Base-by-base conservation (phyloP, 2,329 filamentous ascomycete genomes). In the Alternaria ethzedia region DNA sequence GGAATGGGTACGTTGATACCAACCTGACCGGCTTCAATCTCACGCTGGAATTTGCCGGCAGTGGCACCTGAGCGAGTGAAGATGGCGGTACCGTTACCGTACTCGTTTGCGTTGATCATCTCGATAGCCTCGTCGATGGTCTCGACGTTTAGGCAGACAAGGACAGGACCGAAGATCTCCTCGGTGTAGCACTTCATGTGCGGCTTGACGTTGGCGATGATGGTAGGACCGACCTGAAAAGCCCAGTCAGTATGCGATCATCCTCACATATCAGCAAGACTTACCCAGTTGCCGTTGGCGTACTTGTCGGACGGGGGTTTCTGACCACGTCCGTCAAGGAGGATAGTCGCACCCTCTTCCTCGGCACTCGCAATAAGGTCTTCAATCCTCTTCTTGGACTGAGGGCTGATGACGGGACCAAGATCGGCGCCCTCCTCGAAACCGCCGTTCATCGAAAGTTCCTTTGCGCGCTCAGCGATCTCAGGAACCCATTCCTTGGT, bases 1-100 rank as follows among this genome's bases (percentile, higher is more conserved):
- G 88, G 91, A 74, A 94, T 94, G 20, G 91, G 91, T 11, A 94
- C 91, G 73, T 96, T 96, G 83, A 96, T 91, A 52, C 92, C 92
- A 12, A 96, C 90, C 84, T 96, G 92, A 23, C 92, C 92, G 57
- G 92, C 91, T 83, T 96, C 91, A 73, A 96, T 93, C 77, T 91
- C 88, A 76, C 89, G 88, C 75, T 93, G 90, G 87, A 95, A 96
- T 23, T 86, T 86, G 76, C 90, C 89, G 44, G 92, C 93, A 13
- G 91, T 93, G 7, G 92, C 84, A 21, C 92, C 92, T 20, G 88
- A 92, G 68, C 87, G 86, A 13, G 92, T 96, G 84, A 96, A 96
- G 83, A 96, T 92, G 73, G 93, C 92, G 11, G 90, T 90, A 69
- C 92, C 92, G 83, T 96, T 96, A 71, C 92, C 92, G 80, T 96